These are phyloP conservation scores for Boletus speciosus DNA, from an alignment of 768 basidiomycete species.

Conservation along the genomic window DNA sequence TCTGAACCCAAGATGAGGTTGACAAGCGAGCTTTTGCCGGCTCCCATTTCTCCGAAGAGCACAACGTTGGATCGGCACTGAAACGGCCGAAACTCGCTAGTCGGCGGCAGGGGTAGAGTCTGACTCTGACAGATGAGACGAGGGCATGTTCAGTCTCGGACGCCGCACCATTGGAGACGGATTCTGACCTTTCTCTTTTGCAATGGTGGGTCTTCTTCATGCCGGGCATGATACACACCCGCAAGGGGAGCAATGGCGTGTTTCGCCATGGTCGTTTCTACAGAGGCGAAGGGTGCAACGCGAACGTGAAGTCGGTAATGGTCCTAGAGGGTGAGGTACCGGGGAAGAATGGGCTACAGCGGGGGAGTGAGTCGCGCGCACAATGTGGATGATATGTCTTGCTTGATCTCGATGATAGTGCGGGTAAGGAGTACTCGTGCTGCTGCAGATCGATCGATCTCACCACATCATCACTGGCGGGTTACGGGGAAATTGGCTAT, in stretches of 20 bases:
- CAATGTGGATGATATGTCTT: slow-evolving; percentile 8
- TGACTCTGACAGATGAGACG: slow-evolving; percentile 1
- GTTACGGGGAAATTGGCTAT: not conserved
- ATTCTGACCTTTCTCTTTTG: slow-evolving; percentile 12
- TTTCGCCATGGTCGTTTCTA: slow-evolving; percentile 1
- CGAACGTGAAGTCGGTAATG: not conserved
- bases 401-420: not conserved
- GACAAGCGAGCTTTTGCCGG: slow-evolving; percentile 41
- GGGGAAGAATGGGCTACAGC: not conserved
- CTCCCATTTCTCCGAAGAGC: slow-evolving; percentile 30
- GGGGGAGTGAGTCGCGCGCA: not conserved
- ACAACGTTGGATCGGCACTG: slow-evolving; percentile 22
- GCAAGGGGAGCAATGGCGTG: not conserved
- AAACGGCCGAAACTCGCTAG: slow-evolving; percentile 7
- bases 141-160: slow-evolving; percentile 4
- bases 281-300: not conserved
- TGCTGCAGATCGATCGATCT: slow-evolving; percentile 11
- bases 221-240: not conserved
- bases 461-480: slow-evolving; percentile 1
- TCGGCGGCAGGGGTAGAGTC: slow-evolving; percentile 2
- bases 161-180: not conserved
- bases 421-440: not conserved
- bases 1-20: slow-evolving; percentile 36
- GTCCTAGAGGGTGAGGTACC: not conserved
- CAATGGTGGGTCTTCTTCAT: not conserved